A percentile compares a stretch with the other conserved stretches of the same genome.
Evolutionary conservation across 352 stramenopile species (phyloP).

Genomic region (Pythium rhizo-oryzae): DNA sequence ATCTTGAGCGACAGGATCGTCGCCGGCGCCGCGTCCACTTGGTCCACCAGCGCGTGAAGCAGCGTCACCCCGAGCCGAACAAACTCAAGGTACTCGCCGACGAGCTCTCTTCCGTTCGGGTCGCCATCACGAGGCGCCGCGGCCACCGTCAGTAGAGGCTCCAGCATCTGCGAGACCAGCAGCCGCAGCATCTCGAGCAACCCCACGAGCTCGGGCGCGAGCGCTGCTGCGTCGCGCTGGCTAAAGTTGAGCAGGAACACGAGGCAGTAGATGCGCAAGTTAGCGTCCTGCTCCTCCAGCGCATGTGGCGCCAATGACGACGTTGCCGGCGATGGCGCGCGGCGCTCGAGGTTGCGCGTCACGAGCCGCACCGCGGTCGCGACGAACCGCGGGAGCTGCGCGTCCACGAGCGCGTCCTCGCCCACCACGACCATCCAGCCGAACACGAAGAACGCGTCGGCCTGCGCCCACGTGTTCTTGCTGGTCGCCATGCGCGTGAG

Average conservation of each 20-base stretch:
- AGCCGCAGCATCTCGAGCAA: conserved; percentile 44
- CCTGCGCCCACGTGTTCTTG: conserved; percentile 77
- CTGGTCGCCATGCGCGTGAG: conserved; percentile 62
- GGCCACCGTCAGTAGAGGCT: too few relatives aligned
- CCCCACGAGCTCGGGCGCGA: conserved; percentile 31
- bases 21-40: conserved; percentile 32
- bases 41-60: conserved; percentile 48
- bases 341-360: conserved; percentile 40
- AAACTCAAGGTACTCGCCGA: conserved; percentile 57
- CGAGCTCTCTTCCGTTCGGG: conserved; percentile 18
- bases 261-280: conserved; percentile 70
- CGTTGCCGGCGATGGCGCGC: too few relatives aligned
- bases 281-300: conserved; percentile 55
- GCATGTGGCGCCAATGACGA: too few relatives aligned
- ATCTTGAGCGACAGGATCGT: conserved; percentile 48
- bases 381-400: conserved; percentile 43
- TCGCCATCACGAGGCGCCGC: conserved; percentile 6
- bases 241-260: conserved; percentile 79
- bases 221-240: conserved; percentile 49
- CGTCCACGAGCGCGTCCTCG: conserved; percentile 45
- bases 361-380: conserved; percentile 49
- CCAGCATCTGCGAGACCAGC: conserved; percentile 37
- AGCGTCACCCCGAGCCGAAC: conserved; percentile 58
- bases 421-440: conserved; percentile 77
- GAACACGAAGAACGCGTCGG: conserved; percentile 75